Conservation (phyloP, 1,139 yeast genomes). For the Saccharomycopsis phalli region DNA sequence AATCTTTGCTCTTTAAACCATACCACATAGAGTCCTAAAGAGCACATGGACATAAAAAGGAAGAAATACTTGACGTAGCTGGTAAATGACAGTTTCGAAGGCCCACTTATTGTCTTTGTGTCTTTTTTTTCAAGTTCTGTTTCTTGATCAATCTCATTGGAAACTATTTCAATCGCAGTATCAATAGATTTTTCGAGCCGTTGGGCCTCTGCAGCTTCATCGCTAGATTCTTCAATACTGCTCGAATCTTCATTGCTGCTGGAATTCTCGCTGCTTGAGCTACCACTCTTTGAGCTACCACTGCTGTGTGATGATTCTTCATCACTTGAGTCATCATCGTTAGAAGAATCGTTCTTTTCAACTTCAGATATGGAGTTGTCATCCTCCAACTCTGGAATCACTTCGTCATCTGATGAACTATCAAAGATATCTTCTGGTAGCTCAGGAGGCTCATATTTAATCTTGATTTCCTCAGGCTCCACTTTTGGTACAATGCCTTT, state of each 20-base stretch:
- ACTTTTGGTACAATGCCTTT: background rate
- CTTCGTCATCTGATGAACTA: conserved; percentile 5
- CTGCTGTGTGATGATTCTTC: background rate
- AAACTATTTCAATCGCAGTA: background rate
- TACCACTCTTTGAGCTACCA: background rate
- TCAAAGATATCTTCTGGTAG: no score
- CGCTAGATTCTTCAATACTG: background rate
- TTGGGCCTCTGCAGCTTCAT: conserved; percentile 5
- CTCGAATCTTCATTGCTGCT: background rate
- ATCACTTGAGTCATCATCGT: background rate
- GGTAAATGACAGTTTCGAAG: conserved; percentile 18
- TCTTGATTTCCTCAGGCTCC: background rate
- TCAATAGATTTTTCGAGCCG: conserved; percentile 1
- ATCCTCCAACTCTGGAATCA: background rate
- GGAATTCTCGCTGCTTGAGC: background rate
- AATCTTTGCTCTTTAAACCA: conserved; percentile 59
- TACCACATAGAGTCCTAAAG: conserved; percentile 30
- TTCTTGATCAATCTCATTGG: background rate
- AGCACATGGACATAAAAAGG: conserved; percentile 20
- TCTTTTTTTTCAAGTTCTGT: background rate
- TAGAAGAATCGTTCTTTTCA: conserved; percentile 4
- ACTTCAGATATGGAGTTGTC: conserved; percentile 1
- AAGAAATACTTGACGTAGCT: conserved; percentile 20
- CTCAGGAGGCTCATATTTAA: no score
- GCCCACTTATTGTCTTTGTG: conserved; percentile 12